Percentiles rank a stretch among this genome's conserved stretches.
phyloP scores from a whole-genome alignment of 108 stramenopile genomes.

The Skeletonema tropicum region DNA sequence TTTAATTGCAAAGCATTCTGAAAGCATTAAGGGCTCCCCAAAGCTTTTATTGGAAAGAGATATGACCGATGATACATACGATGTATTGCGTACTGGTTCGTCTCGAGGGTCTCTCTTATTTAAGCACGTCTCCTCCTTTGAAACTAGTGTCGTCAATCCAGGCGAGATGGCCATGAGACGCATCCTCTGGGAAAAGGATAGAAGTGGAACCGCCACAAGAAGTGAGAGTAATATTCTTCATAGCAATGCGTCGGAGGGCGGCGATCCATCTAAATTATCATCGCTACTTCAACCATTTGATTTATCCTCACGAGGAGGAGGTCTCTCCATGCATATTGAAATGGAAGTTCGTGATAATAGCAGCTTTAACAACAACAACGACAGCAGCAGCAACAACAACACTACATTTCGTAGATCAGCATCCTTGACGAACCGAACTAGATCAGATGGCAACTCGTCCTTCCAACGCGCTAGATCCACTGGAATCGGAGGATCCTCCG shows the following conservation, averaged over 20 bases:
- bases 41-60: background rate
- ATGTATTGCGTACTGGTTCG: background rate
- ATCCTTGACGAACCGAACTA: slow-evolving; percentile 18
- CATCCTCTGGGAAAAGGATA: slow-evolving; percentile 1
- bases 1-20: background rate
- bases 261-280: slow-evolving; percentile 1
- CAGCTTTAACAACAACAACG: background rate
- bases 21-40: background rate
- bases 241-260: background rate
- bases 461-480: slow-evolving; percentile 24
- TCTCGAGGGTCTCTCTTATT: background rate
- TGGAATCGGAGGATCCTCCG: slow-evolving; percentile 18
- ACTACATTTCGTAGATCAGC: slow-evolving; percentile 25
- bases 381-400: background rate
- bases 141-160: background rate
- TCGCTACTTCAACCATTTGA: slow-evolving; percentile 1
- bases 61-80: background rate
- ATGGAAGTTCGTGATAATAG: slow-evolving; percentile 25
- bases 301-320: slow-evolving; percentile 9
- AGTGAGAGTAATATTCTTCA: background rate
- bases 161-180: slow-evolving; percentile 1
- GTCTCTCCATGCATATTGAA: slow-evolving; percentile 48
- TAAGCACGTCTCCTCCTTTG: background rate
- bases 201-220: background rate
- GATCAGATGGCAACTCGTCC: slow-evolving; percentile 22